phyloP scores from a whole-genome alignment of 192 early-diverging fungal species.

The Cladochytrium replicatum region DNA sequence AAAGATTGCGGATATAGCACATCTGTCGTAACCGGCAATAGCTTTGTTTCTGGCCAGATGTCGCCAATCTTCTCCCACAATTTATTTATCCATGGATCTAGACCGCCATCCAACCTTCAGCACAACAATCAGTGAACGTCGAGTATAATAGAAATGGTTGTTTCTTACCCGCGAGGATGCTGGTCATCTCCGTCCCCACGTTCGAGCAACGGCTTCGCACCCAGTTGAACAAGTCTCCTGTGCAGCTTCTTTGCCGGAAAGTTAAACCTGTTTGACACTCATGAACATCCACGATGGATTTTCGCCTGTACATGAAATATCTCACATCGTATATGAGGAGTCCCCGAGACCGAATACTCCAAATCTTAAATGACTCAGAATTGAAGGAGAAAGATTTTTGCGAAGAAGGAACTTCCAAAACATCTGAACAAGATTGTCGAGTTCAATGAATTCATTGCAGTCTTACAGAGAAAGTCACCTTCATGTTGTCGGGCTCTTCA shows the following conservation, averaged over 20 bases:
- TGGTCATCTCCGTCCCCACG: constrained; percentile 93
- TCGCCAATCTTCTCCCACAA: constrained; percentile 67
- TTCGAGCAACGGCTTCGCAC: constrained; percentile 55
- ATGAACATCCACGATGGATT: not conserved
- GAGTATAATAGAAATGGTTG: not conserved
- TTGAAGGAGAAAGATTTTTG: constrained; percentile 59
- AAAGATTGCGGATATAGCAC: too few species aligned
- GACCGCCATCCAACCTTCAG: constrained; percentile 63
- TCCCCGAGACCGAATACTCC: constrained; percentile 94
- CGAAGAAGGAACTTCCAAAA: constrained; percentile 89
- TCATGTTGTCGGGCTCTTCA: constrained; percentile 86
- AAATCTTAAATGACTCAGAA: constrained; percentile 56
- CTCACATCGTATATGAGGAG: constrained; percentile 79
- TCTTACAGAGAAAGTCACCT: constrained; percentile 30
- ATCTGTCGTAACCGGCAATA: constrained; percentile 24
- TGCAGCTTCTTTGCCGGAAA: constrained; percentile 86
- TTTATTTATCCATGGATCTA: constrained; percentile 77
- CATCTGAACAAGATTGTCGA: constrained; percentile 18
- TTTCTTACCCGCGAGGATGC: constrained; percentile 73
- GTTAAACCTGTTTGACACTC: constrained; percentile 60
- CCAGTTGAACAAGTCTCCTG: constrained; percentile 75
- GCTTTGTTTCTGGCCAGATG: constrained; percentile 14
- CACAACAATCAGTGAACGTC: not conserved
- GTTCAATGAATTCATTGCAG: not conserved
- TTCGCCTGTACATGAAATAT: not conserved